Percentiles rank a stretch among this genome's conserved stretches.
Conservation (phyloP, 306 rosid species). For the Fragaria ananassa region DNA sequence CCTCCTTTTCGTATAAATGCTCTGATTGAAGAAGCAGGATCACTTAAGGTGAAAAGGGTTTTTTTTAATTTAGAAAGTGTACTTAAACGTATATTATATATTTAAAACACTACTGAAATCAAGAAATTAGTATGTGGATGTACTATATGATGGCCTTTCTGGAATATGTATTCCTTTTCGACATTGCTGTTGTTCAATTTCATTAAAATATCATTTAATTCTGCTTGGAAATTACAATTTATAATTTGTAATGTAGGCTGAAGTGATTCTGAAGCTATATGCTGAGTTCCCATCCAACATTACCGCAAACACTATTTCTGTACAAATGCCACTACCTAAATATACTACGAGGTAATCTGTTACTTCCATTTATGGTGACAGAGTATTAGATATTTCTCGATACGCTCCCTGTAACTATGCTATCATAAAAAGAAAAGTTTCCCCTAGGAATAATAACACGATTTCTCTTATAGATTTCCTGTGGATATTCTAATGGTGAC, state of each 20-base stretch:
- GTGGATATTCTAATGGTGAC: not conserved
- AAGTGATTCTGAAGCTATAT: constrained; percentile 60
- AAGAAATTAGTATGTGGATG: not conserved
- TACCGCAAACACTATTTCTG: constrained; percentile 67
- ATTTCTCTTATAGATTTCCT: not conserved
- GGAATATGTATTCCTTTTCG: not conserved
- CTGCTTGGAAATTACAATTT: not conserved
- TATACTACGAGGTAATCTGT: constrained; percentile 41
- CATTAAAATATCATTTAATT: not conserved
- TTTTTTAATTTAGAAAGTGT: not conserved
- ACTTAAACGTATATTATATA: not conserved
- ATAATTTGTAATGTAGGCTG: constrained; percentile 49
- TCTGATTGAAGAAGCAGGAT: constrained; percentile 72
- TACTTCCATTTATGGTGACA: not conserved
- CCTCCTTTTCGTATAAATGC: constrained; percentile 80
- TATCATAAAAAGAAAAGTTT: constrained; percentile 16
- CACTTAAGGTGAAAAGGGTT: constrained; percentile 50
- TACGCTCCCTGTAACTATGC: constrained; percentile 13
- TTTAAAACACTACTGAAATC: not conserved
- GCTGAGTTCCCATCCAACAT: constrained; percentile 74
- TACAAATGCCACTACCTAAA: constrained; percentile 78
- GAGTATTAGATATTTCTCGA: constrained; percentile 32
- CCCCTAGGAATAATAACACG: not conserved
- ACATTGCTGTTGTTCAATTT: not conserved
- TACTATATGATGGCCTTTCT: not conserved